Evolutionary conservation across 371 early-diverging fungal genomes (phyloP).

Genomic region (Vittaforma corneae): DNA sequence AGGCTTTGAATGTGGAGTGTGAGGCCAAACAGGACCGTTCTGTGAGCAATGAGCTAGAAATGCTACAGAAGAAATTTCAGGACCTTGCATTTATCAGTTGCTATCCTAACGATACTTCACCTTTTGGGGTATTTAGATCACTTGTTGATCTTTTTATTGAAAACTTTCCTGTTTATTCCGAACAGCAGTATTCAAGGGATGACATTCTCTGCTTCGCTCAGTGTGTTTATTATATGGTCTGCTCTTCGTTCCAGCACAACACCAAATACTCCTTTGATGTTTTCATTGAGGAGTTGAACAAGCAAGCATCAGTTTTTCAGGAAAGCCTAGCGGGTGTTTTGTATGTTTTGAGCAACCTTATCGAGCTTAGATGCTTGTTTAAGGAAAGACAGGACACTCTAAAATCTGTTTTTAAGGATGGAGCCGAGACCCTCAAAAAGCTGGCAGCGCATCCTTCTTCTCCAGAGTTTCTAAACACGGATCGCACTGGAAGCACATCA

Average conservation of each 20-base stretch:
- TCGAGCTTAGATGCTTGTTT: slow-evolving; percentile 28
- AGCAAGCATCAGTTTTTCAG: slow-evolving; percentile 6
- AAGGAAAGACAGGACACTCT: no score
- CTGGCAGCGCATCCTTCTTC: no score
- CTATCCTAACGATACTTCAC: no score
- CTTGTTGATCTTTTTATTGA: slow-evolving; percentile 37
- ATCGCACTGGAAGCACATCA: no score
- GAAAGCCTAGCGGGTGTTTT: slow-evolving; percentile 11
- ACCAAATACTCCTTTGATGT: background rate
- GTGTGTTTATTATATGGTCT: slow-evolving; percentile 12
- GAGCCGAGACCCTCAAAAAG: no score
- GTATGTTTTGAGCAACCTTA: slow-evolving; percentile 39
- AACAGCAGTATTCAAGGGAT: slow-evolving; percentile 23
- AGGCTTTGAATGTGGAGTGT: no score
- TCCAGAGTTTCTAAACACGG: no score
- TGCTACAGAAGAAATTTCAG: slow-evolving; percentile 4
- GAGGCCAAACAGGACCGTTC: background rate
- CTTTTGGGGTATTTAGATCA: slow-evolving; percentile 23
- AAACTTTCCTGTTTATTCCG: slow-evolving; percentile 30
- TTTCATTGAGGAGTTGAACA: slow-evolving; percentile 22
- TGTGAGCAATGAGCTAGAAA: background rate
- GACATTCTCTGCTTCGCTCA: slow-evolving; percentile 41
- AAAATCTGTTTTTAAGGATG: no score
- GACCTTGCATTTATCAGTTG: background rate
- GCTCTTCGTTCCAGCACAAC: background rate